Evolutionary conservation across 139 green algal species (phyloP), one percentile per base, ranked within the genome.

Genomic region (Micromonas pusilla): DNA sequence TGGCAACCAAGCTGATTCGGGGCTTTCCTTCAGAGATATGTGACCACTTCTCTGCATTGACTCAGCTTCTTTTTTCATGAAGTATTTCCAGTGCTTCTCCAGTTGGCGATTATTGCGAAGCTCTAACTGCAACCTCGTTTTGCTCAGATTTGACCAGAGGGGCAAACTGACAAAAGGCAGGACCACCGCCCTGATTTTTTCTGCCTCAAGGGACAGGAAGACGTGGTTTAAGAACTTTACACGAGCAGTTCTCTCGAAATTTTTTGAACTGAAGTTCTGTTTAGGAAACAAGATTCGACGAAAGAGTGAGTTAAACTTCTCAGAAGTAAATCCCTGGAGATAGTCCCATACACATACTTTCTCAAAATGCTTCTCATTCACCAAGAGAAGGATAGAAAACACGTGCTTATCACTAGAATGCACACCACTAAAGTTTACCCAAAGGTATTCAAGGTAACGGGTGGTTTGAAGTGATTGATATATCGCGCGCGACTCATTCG

Each of bases 121-220:
- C 87, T 78, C 72, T 79, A 97, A 86, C 86, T 96, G 79, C 65
- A 93, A 86, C 0, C 93, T 84, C 0, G 86, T 89, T 1, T 72
- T 70, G 2, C 86, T 93, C 16, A 97, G 87, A 31, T 86, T 76
- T 79, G 93, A 85, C 94, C 94, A 98, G 70, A 97, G 82, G 9
- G 89, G 90, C 75, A 97, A 85, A 6, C 81, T 91, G 21, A 97
- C 92, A 26, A 97, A 83, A 32, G 85, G 86, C 74, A 97, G 83
- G 45, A 87, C 83, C 72, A 86, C 82, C 6, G 33, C 62, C 0
- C 93, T 82, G 54, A 98, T 89, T 73, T 88, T 84, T 81, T 95
- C 90, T 54, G 94, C 84, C 79, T 97, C 94, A 83, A 98, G 83
- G 6, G 54, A 54, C 1, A 26, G 21, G 4, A 75, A 38, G 3